Conservation (phyloP, 73 alveolate genomes). For the Loxodes magnus region DNA sequence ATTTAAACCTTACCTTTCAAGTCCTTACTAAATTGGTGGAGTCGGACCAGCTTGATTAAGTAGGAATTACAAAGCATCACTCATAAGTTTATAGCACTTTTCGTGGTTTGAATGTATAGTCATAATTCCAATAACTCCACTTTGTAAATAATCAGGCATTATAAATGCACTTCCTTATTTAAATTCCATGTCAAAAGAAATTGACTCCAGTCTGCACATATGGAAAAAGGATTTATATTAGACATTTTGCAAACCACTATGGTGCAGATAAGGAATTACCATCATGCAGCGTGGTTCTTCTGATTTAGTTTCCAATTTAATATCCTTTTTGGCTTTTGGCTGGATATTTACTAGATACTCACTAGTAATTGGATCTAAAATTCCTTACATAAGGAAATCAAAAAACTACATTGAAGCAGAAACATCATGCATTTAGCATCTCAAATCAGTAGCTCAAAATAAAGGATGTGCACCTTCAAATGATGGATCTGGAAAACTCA, state of each 20-base stretch:
- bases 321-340: conserved; percentile 8
- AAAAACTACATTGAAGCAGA: conserved; percentile 60
- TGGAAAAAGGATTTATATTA: conserved; percentile 74
- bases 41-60: conserved; percentile 39
- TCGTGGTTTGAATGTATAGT: conserved; percentile 46
- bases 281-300: conserved; percentile 26
- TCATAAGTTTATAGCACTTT: conserved; percentile 25
- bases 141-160: conserved; percentile 61
- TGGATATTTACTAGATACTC: conserved; percentile 32
- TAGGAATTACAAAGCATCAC: conserved; percentile 38
- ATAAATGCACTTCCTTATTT: conserved; percentile 62
- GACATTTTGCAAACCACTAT: conserved; percentile 63
- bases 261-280: conserved; percentile 59
- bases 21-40: too few species aligned
- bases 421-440: conserved; percentile 51
- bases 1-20: too few species aligned
- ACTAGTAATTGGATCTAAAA: conserved; percentile 57
- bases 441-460: conserved; percentile 68
- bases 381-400: conserved; percentile 79
- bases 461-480: conserved; percentile 60
- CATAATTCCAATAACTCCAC: conserved; percentile 67
- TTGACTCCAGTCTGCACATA: conserved; percentile 78
- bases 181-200: conserved; percentile 71
- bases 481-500: conserved; percentile 69
- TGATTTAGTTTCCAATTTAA: too few species aligned